phyloP scores from a whole-genome alignment of 139 green algal genomes.

The Nannochloris sp. region DNA sequence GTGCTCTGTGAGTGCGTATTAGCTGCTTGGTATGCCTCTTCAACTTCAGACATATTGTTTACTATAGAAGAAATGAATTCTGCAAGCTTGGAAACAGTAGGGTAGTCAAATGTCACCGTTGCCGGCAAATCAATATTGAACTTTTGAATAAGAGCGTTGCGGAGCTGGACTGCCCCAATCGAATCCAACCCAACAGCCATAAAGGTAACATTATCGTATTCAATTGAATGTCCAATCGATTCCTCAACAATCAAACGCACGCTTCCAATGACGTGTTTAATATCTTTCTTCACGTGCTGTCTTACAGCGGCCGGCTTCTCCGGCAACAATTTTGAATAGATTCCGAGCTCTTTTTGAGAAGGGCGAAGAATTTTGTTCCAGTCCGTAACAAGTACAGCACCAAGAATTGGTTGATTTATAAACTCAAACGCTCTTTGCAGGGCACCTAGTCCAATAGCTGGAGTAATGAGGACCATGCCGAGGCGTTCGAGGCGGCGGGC shows the following conservation, averaged over 20 bases:
- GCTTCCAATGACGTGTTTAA: not conserved
- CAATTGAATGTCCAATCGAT: not conserved
- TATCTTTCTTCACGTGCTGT: not conserved
- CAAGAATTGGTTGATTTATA: not conserved
- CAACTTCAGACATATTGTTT: slow-evolving; percentile 47
- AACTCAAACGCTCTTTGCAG: slow-evolving; percentile 11
- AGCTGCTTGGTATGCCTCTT: not conserved
- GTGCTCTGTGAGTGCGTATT: not conserved
- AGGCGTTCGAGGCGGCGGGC: slow-evolving; percentile 40
- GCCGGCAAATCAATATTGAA: slow-evolving; percentile 24
- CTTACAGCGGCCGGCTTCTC: not conserved
- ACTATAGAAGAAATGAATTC: not conserved
- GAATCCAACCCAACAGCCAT: slow-evolving; percentile 51
- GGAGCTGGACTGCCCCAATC: slow-evolving; percentile 50
- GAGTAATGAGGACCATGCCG: slow-evolving; percentile 43
- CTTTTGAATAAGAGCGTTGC: slow-evolving; percentile 8
- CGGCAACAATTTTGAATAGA: not conserved
- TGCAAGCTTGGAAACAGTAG: slow-evolving; percentile 31
- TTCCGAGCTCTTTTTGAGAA: not conserved
- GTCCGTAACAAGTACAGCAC: not conserved
- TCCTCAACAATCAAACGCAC: not conserved
- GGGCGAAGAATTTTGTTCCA: slow-evolving; percentile 10
- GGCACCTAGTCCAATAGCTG: slow-evolving; percentile 40
- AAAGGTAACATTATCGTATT: not conserved
- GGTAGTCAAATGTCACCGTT: slow-evolving; percentile 53